Conservation (phyloP, 2,329 filamentous ascomycete genomes). For the Chaetomiaceae sp. region DNA sequence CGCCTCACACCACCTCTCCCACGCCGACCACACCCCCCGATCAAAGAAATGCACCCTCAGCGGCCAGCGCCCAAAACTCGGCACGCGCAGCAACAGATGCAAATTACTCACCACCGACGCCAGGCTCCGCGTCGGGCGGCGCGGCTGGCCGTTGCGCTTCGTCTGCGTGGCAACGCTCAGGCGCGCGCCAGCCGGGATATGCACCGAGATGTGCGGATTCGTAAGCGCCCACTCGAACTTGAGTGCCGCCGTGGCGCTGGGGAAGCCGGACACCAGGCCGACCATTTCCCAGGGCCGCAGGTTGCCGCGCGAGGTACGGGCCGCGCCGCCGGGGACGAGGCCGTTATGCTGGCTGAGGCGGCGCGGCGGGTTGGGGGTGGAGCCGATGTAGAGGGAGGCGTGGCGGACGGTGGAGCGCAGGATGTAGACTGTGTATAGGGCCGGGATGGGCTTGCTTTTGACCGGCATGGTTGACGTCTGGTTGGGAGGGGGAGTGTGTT, state of each 20-base stretch:
- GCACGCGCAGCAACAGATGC: conserved; percentile 70
- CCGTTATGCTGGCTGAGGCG: conserved; percentile 93
- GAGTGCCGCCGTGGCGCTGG: conserved; percentile 75
- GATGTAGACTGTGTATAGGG: conserved; percentile 90
- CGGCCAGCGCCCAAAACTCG: conserved; percentile 79
- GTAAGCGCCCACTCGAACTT: conserved; percentile 98
- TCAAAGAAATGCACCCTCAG: conserved; percentile 74
- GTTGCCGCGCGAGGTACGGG: conserved; percentile 59
- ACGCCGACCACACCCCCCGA: conserved; percentile 60
- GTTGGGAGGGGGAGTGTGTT: background rate
- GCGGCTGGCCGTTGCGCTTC: conserved; percentile 50
- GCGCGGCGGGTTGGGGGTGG: conserved; percentile 79
- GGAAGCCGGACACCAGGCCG: conserved; percentile 80
- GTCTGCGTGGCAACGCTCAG: conserved; percentile 46
- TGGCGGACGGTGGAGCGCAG: conserved; percentile 73
- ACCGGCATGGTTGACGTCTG: conserved; percentile 21
- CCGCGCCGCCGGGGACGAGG: conserved; percentile 70
- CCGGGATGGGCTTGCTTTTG: conserved; percentile 60
- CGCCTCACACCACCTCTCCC: conserved; percentile 53
- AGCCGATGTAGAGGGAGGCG: conserved; percentile 77
- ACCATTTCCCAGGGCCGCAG: conserved; percentile 90
- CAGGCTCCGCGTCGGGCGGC: conserved; percentile 54
- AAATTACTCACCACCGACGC: conserved; percentile 70
- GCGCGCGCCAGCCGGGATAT: conserved; percentile 62
- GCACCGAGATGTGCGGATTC: conserved; percentile 73